Evolutionary conservation across 75 land plant genomes (phyloP).

Genomic region (Selaginella tamariscina): DNA sequence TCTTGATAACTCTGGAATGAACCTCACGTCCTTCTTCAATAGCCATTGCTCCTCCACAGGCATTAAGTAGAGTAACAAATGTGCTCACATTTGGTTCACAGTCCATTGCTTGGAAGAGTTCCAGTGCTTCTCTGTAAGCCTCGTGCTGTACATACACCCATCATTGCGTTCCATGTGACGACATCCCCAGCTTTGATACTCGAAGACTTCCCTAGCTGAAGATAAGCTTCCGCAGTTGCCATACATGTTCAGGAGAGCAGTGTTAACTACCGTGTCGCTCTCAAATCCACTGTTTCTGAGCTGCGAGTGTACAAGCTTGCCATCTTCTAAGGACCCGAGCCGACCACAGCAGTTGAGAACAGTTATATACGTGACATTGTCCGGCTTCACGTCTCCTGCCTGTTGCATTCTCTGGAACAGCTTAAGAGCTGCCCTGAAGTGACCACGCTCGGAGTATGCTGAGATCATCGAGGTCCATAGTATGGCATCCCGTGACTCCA

Average conservation of each 20-base stretch:
- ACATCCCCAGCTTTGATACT: slow-evolving; percentile 7
- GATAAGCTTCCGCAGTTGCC: slow-evolving; percentile 15
- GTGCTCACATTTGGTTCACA: slow-evolving; percentile 6
- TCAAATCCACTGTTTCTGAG: slow-evolving; percentile 11
- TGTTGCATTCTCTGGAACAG: slow-evolving; percentile 42
- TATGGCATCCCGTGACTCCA: slow-evolving; percentile 39
- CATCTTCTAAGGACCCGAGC: background rate
- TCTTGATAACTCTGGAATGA: slow-evolving; percentile 9
- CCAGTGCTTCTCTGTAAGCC: slow-evolving; percentile 6
- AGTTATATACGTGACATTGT: background rate
- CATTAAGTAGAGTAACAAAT: slow-evolving; percentile 1
- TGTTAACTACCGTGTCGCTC: slow-evolving; percentile 5
- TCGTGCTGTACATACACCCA: slow-evolving; percentile 9
- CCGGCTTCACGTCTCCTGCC: background rate
- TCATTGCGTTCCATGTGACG: slow-evolving; percentile 23
- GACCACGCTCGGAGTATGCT: slow-evolving; percentile 43
- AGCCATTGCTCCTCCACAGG: slow-evolving; percentile 6
- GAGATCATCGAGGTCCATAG: slow-evolving; percentile 63
- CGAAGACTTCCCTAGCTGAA: slow-evolving; percentile 18
- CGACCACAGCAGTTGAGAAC: background rate
- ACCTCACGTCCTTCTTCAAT: slow-evolving; percentile 5
- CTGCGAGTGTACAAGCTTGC: slow-evolving; percentile 9
- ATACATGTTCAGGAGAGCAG: slow-evolving; percentile 18
- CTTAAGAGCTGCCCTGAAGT: slow-evolving; percentile 33
- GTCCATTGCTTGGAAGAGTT: slow-evolving; percentile 1